These are phyloP conservation scores for Gossypium rotundifolium DNA, from an alignment of 345 rosid species.

Conservation along the genomic window DNA sequence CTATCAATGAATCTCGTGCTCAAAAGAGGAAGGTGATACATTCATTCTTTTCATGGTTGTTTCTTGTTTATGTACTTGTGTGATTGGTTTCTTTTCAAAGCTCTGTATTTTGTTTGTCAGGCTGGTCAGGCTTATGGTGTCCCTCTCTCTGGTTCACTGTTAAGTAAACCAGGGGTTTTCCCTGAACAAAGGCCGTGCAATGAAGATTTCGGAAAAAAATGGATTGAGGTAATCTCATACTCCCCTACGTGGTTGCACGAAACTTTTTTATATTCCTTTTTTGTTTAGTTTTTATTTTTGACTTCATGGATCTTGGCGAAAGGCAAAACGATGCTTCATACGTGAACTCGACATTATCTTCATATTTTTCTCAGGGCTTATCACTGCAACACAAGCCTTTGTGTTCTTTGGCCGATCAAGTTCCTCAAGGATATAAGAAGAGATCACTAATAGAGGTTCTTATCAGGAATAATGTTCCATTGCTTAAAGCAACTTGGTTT, in stretches of 20 bases:
- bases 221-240: conserved; percentile 73
- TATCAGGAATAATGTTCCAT: conserved; percentile 86
- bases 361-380: conserved; percentile 44
- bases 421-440: conserved; percentile 76
- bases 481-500: conserved; percentile 96
- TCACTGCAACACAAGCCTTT: conserved; percentile 86
- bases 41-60: neutral
- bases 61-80: neutral
- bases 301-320: neutral
- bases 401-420: conserved; percentile 81
- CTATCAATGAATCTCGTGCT: conserved; percentile 93
- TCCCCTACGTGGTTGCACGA: neutral
- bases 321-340: neutral
- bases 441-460: conserved; percentile 83
- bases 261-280: neutral
- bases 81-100: neutral
- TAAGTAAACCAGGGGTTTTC: conserved; percentile 69
- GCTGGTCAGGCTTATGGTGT: conserved; percentile 99
- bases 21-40: conserved; percentile 82
- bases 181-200: conserved; percentile 78
- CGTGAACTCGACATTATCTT: neutral
- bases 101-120: conserved; percentile 27
- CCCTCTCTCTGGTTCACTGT: conserved; percentile 75
- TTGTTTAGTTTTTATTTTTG: neutral
- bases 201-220: conserved; percentile 84